Conservation (phyloP, 768 basidiomycete species). For the Boletus reticuloceps region DNA sequence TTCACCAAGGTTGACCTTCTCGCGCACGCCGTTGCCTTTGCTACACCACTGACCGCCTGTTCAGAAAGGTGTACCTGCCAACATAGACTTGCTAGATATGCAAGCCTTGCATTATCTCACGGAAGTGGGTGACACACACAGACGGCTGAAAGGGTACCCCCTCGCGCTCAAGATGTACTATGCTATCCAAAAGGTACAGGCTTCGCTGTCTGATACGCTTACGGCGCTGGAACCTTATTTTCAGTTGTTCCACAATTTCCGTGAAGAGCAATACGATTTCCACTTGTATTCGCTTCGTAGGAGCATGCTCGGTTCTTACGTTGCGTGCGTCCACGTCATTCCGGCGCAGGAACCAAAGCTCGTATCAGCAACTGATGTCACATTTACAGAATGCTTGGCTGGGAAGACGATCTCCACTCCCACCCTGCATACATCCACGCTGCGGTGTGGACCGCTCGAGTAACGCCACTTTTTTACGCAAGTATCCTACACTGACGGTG, state of each 20-base stretch:
- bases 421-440: slow-evolving; percentile 76
- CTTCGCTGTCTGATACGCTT: slow-evolving; percentile 1
- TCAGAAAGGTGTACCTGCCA: slow-evolving; percentile 86
- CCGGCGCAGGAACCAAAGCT: background rate
- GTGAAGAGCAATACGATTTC: slow-evolving; percentile 98
- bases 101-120: slow-evolving; percentile 85
- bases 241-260: slow-evolving; percentile 80
- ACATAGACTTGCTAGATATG: slow-evolving; percentile 89
- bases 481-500: slow-evolving; percentile 10
- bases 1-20: slow-evolving; percentile 79
- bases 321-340: slow-evolving; percentile 55
- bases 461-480: slow-evolving; percentile 31
- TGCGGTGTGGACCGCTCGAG: slow-evolving; percentile 67
- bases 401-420: slow-evolving; percentile 78
- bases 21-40: background rate
- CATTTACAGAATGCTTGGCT: slow-evolving; percentile 61
- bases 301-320: slow-evolving; percentile 81
- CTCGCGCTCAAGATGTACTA: slow-evolving; percentile 86
- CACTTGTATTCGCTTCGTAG: slow-evolving; percentile 92
- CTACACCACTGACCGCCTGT: slow-evolving; percentile 6
- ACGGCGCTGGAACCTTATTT: slow-evolving; percentile 4
- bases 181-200: slow-evolving; percentile 65
- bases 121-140: slow-evolving; percentile 77
- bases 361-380: slow-evolving; percentile 1
- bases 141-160: slow-evolving; percentile 60